Evolutionary conservation across 768 basidiomycete species (phyloP).

Genomic region (Mycena amicta): DNA sequence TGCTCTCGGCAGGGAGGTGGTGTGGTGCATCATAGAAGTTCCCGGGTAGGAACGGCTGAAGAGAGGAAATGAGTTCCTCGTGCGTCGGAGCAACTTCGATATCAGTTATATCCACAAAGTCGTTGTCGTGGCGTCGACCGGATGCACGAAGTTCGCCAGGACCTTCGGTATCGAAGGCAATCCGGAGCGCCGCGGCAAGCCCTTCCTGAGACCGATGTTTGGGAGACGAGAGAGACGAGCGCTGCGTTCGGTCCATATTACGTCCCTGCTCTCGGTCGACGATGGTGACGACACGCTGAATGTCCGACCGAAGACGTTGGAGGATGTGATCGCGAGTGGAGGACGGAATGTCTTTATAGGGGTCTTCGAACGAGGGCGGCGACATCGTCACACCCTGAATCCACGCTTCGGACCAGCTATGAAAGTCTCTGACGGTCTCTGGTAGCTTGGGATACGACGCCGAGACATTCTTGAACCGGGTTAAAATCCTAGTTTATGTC

Average conservation of each 20-base stretch:
- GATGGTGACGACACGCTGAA: constrained; percentile 44
- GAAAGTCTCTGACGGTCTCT: constrained; percentile 43
- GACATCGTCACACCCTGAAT: constrained; percentile 35
- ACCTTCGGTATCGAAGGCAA: constrained; percentile 45
- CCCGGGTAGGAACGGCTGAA: constrained; percentile 61
- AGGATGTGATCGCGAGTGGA: constrained; percentile 41
- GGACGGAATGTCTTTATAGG: constrained; percentile 33
- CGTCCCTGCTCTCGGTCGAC: constrained; percentile 52
- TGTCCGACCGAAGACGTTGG: constrained; percentile 35
- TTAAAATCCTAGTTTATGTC: constrained; percentile 35
- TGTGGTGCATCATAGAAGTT: constrained; percentile 65
- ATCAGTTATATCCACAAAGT: constrained; percentile 51
- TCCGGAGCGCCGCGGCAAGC: constrained; percentile 39
- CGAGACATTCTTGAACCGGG: constrained; percentile 60
- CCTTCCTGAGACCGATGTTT: constrained; percentile 29
- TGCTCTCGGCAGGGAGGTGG: constrained; percentile 55
- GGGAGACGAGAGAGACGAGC: constrained; percentile 3
- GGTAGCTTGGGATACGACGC: constrained; percentile 47
- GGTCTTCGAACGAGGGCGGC: constrained; percentile 49
- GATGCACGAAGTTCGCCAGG: constrained; percentile 52
- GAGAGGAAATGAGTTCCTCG: constrained; percentile 54
- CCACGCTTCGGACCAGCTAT: constrained; percentile 53
- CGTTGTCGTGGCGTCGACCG: constrained; percentile 73
- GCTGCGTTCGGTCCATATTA: constrained; percentile 27
- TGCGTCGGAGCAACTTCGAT: constrained; percentile 76